Evolutionary conservation across 345 rosid species (phyloP), one percentile per base, ranked within the genome.

Genomic region (Mercurialis annua): DNA sequence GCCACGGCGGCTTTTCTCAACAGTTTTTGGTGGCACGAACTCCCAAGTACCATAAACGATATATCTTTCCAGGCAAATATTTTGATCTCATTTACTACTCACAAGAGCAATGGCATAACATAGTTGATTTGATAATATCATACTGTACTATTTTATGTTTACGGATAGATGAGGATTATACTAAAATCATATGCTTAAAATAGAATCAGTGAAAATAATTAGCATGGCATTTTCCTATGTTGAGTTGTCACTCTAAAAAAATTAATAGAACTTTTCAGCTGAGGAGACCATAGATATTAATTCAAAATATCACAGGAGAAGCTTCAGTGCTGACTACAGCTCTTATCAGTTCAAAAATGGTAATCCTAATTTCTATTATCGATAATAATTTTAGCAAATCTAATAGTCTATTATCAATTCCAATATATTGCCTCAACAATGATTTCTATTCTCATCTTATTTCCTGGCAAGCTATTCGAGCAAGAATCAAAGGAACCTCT

Each of bases 61-160:
- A 90, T 80, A 79, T 83, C 71, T 72, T 85, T 71, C 89, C 92
- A 74, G 96, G 97, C 84, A 86, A 70, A 42, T 67, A 24, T 53
- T 23, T 38, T 31, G 59, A 56, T 48, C 70, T 33, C 50, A 34
- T n/a, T 55, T 34, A 30, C 3, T 49, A 16, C 18, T 47, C 20
- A 15, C 40, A 9, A 4, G 5, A 3, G 40, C 40, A 3, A 34
- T 34, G 40, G 9, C 40, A 34, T 9, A 34, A 34, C 5, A 9
- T 34, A 3, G 40, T 3, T 34, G 9, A 34, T 34, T 34, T 34
- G 40, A 34, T 34, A 34, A 34, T 34, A 34, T 34, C 4, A 34
- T 34, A 34, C 40, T 3, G 5, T 34, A 34, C 40, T 9, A 34
- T 34, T 9, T 34, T 3, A 3, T 3, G 9, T 34, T 34, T 34